A percentile compares a stretch with the other conserved stretches of the same genome.
phyloP scores from a whole-genome alignment of 2,329 filamentous ascomycete genomes.

The Madurella mycetomatis region DNA sequence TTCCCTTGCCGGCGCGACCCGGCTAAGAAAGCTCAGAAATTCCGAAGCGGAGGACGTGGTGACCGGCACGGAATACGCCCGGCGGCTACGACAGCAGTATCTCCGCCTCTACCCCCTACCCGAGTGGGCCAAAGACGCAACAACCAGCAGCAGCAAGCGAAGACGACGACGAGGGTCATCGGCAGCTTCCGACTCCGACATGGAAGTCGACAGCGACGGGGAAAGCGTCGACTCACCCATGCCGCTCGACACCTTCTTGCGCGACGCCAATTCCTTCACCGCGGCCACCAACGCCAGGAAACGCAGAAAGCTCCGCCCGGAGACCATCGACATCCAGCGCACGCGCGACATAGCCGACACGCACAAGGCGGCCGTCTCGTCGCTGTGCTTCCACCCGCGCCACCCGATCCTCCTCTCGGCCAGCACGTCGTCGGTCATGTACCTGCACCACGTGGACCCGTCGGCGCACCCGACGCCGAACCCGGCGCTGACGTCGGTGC shows the following conservation, averaged over 20 bases:
- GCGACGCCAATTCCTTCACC: slow-evolving; percentile 66
- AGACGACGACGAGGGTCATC: slow-evolving; percentile 47
- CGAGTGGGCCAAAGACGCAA: slow-evolving; percentile 53
- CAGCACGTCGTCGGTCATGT: slow-evolving; percentile 78
- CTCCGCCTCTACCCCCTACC: slow-evolving; percentile 56
- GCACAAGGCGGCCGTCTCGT: slow-evolving; percentile 75
- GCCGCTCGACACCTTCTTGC: slow-evolving; percentile 75
- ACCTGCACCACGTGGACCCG: slow-evolving; percentile 82
- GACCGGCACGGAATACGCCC: slow-evolving; percentile 78
- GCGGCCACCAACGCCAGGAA: slow-evolving; percentile 48
- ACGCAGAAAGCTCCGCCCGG: slow-evolving; percentile 72
- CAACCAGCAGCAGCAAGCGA: slow-evolving; percentile 40
- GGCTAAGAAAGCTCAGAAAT: slow-evolving; percentile 76
- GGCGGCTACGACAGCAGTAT: slow-evolving; percentile 74
- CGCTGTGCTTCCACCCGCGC: slow-evolving; percentile 82
- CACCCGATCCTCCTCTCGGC: slow-evolving; percentile 87
- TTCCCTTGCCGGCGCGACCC: slow-evolving; percentile 70
- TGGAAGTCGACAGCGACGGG: slow-evolving; percentile 42
- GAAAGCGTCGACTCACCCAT: slow-evolving; percentile 61
- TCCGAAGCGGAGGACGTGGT: slow-evolving; percentile 82
- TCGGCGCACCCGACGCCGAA: slow-evolving; percentile 73
- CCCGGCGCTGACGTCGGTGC: slow-evolving; percentile 83
- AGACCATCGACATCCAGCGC: slow-evolving; percentile 85
- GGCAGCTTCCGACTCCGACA: slow-evolving; percentile 30
- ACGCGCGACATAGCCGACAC: slow-evolving; percentile 77